These are phyloP conservation scores for Mallotus nudiflorus DNA, from an alignment of 345 rosid species.

Conservation along the genomic window DNA sequence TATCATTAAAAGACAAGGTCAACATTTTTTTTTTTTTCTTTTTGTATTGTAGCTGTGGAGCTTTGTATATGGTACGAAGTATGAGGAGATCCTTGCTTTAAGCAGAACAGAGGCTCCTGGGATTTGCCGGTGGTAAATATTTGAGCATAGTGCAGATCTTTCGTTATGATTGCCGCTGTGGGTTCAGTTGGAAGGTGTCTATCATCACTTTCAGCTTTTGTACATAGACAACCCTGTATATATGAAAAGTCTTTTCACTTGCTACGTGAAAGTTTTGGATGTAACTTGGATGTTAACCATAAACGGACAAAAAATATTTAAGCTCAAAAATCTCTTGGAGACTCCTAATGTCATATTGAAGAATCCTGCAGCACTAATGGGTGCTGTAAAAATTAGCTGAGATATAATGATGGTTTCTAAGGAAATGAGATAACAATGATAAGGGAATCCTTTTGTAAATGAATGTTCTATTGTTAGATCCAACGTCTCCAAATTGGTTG, in stretches of 20 bases:
- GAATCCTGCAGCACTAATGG: too few relatives aligned
- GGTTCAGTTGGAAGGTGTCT: neutral
- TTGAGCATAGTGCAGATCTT: neutral
- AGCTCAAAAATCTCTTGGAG: neutral
- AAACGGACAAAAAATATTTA: neutral
- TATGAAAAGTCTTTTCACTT: neutral
- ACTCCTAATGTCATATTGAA: neutral
- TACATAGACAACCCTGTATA: conserved; percentile 27
- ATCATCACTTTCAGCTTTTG: neutral
- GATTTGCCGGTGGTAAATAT: conserved; percentile 68
- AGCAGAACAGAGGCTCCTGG: conserved; percentile 70
- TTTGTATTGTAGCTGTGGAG: conserved; percentile 75
- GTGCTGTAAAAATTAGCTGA: too few relatives aligned
- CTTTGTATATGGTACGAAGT: conserved; percentile 77
- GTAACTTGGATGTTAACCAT: neutral
- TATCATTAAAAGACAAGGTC: neutral
- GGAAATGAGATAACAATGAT: too few relatives aligned
- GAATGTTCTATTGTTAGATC: too few relatives aligned
- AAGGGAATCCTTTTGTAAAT: too few relatives aligned
- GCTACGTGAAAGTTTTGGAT: conserved; percentile 4
- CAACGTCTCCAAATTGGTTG: too few relatives aligned
- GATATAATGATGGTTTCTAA: too few relatives aligned
- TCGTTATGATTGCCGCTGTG: neutral
- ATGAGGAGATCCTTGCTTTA: conserved; percentile 74
- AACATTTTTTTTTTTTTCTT: neutral